Evolutionary conservation across 108 stramenopile genomes (phyloP).

Genomic region (Tribonema minus): DNA sequence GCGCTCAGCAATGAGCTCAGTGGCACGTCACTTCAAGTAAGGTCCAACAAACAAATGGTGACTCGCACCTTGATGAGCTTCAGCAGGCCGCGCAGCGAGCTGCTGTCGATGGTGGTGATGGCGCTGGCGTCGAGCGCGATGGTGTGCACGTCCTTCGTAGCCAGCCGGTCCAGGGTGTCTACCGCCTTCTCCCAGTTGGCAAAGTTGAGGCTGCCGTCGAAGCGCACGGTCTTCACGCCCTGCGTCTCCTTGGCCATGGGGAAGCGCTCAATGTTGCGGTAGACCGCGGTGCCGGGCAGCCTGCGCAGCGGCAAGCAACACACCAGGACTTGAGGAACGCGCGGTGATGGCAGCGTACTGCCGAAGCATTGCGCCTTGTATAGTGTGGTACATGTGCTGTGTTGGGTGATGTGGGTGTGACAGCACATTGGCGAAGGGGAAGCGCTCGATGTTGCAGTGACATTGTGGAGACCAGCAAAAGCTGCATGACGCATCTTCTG

Average conservation of each 20-base stretch:
- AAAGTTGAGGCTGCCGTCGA: conserved; percentile 46
- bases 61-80: conserved; percentile 9
- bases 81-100: conserved; percentile 39
- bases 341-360: not conserved
- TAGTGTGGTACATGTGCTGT: too few relatives aligned
- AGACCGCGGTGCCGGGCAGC: conserved; percentile 42
- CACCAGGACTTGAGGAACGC: not conserved
- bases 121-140: conserved; percentile 40
- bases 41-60: too few relatives aligned
- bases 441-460: not conserved
- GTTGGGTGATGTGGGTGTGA: not conserved
- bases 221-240: conserved; percentile 48
- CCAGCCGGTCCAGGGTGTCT: not conserved
- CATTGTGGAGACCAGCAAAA: not conserved
- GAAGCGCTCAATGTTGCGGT: conserved; percentile 50
- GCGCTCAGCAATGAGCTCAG: too few relatives aligned
- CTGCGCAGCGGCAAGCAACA: conserved; percentile 34
- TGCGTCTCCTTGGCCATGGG: conserved; percentile 46
- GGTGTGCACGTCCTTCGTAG: conserved; percentile 29
- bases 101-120: conserved; percentile 42
- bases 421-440: not conserved
- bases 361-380: too few relatives aligned
- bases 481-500: not conserved
- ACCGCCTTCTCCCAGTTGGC: conserved; percentile 47
- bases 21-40: too few relatives aligned